These are phyloP conservation scores for Tulasnella sp. DNA, from an alignment of 768 basidiomycete species.

Conservation along the genomic window DNA sequence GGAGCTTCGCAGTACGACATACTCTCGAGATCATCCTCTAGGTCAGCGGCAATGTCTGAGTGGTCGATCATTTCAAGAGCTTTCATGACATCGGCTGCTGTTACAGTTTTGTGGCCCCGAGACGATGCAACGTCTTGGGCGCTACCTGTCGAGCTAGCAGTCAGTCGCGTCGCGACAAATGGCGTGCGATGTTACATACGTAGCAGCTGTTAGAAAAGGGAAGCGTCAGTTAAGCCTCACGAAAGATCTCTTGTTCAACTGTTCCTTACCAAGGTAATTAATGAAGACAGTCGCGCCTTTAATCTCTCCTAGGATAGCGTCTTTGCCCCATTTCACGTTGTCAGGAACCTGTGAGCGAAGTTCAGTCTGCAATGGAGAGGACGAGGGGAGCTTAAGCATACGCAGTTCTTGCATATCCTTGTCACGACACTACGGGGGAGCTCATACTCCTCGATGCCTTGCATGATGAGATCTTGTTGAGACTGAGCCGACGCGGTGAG, in stretches of 20 bases:
- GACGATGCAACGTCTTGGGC: constrained; percentile 85
- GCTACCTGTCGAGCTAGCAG: constrained; percentile 42
- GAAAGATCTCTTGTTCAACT: background rate
- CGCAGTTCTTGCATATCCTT: constrained; percentile 79
- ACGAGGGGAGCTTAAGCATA: constrained; percentile 40
- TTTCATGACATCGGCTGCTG: constrained; percentile 84
- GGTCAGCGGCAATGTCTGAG: constrained; percentile 57
- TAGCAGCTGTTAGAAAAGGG: constrained; percentile 42
- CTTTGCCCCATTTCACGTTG: constrained; percentile 83
- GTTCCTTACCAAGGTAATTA: constrained; percentile 74
- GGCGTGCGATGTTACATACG: constrained; percentile 39
- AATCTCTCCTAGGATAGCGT: constrained; percentile 75
- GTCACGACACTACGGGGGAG: constrained; percentile 79
- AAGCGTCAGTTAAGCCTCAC: constrained; percentile 16
- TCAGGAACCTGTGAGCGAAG: constrained; percentile 62
- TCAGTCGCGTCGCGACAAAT: background rate
- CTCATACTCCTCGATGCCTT: constrained; percentile 86
- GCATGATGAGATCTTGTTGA: constrained; percentile 63
- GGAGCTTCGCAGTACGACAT: constrained; percentile 32
- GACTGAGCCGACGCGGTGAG: constrained; percentile 50
- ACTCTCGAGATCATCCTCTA: constrained; percentile 66
- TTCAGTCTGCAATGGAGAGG: too few relatives aligned
- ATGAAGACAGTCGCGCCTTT: constrained; percentile 95
- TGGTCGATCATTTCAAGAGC: constrained; percentile 78
- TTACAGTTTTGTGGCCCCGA: constrained; percentile 82